Percentiles rank a stretch among this genome's conserved stretches.
Conservation (phyloP, 192 early-diverging fungal species). For the Diversispora epigaea region DNA sequence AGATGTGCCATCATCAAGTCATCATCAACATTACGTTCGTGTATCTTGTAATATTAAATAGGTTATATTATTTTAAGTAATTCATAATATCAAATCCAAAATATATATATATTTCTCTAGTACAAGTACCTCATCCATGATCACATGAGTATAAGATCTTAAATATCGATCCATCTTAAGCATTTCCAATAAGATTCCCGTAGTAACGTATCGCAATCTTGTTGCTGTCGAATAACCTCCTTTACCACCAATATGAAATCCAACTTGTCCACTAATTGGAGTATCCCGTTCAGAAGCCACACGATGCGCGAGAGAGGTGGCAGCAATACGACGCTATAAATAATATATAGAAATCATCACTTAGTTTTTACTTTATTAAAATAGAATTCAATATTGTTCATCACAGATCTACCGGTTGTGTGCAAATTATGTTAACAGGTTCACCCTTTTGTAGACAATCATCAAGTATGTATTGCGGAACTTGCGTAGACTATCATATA, state of each 20-base stretch:
- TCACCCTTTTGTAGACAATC: constrained; percentile 24
- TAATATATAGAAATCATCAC: neutral
- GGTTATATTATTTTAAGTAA: neutral
- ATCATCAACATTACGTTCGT: constrained; percentile 39
- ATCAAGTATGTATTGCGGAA: constrained; percentile 36
- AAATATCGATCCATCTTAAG: constrained; percentile 34
- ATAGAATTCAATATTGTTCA: neutral
- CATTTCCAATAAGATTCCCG: constrained; percentile 37
- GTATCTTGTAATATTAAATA: constrained; percentile 22
- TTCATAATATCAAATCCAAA: neutral
- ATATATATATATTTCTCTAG: no score
- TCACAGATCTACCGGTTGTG: constrained; percentile 31
- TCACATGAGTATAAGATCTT: constrained; percentile 30
- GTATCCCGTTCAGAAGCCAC: constrained; percentile 31
- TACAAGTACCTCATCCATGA: constrained; percentile 38
- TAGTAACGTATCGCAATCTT: constrained; percentile 34
- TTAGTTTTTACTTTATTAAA: neutral
- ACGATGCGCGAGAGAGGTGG: constrained; percentile 37
- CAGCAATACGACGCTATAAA: constrained; percentile 34
- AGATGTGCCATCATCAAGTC: constrained; percentile 38
- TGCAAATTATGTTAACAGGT: constrained; percentile 37
- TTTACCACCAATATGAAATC: constrained; percentile 38
- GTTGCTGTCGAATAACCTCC: constrained; percentile 19
- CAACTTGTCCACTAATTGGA: constrained; percentile 25
- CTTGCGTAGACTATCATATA: constrained; percentile 33